These are phyloP conservation scores for Suzukiozyma palmioleophila DNA, from an alignment of 1,139 yeast species.

Conservation along the genomic window DNA sequence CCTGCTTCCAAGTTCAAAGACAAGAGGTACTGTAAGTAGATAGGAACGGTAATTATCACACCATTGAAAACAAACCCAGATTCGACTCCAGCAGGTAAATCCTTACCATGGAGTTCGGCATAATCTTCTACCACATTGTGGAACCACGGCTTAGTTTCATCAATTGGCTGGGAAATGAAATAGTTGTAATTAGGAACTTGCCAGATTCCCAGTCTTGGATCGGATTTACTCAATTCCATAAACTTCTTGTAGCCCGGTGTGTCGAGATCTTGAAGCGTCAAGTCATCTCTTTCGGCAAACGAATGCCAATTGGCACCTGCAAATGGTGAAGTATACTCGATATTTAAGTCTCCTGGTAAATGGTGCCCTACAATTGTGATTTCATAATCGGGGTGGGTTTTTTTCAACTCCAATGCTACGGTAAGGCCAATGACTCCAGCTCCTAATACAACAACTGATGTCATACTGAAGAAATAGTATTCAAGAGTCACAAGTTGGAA, in stretches of 20 bases:
- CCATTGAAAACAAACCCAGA: conserved; percentile 44
- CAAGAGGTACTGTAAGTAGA: conserved; percentile 44
- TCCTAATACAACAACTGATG: conserved; percentile 28
- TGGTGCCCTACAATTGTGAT: conserved; percentile 31
- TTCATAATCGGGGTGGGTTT: conserved; percentile 15
- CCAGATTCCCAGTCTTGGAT: conserved; percentile 46
- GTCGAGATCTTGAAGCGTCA: conserved; percentile 32
- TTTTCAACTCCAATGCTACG: conserved; percentile 29
- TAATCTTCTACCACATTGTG: conserved; percentile 32
- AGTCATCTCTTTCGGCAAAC: conserved; percentile 33
- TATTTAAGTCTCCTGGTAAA: conserved; percentile 37
- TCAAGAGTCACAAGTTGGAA: no score
- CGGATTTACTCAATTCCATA: conserved; percentile 33
- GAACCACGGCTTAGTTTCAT: conserved; percentile 40
- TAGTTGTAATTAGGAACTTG: conserved; percentile 22
- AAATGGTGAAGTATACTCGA: conserved; percentile 35
- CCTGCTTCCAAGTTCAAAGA: conserved; percentile 36
- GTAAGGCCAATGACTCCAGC: conserved; percentile 43
- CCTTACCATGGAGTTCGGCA: conserved; percentile 19
- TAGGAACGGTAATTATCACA: conserved; percentile 46
- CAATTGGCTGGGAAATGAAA: conserved; percentile 19
- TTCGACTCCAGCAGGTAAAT: conserved; percentile 27
- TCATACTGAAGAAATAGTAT: conserved; percentile 1
- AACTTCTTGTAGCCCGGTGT: conserved; percentile 36
- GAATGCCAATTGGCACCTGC: conserved; percentile 49